These are phyloP conservation scores for Cordyceps cicadae DNA, from an alignment of 2,329 filamentous ascomycete species.

Conservation along the genomic window DNA sequence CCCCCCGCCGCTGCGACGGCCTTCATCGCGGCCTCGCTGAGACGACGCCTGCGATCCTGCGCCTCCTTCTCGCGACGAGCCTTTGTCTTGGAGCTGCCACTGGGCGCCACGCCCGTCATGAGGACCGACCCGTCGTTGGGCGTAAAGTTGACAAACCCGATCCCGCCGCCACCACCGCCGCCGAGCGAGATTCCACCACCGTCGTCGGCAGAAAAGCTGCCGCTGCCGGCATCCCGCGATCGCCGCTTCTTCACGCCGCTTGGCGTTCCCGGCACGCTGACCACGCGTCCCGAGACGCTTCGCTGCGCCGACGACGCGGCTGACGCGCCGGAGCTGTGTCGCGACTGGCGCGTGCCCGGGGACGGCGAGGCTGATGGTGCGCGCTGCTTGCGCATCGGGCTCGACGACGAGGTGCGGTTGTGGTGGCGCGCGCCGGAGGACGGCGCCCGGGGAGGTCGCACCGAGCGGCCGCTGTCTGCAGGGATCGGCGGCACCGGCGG, in stretches of 20 bases:
- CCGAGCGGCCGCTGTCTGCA: slow-evolving; percentile 18
- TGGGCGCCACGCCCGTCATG: slow-evolving; percentile 83
- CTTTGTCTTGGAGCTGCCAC: slow-evolving; percentile 88
- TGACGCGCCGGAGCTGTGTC: slow-evolving; percentile 33
- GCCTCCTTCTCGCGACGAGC: slow-evolving; percentile 86
- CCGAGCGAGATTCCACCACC: slow-evolving; percentile 17
- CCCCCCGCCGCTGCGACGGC: slow-evolving; percentile 65
- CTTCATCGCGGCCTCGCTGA: slow-evolving; percentile 61
- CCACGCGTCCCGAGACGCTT: slow-evolving; percentile 27
- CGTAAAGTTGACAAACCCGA: slow-evolving; percentile 83
- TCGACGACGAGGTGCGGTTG: slow-evolving; percentile 32
- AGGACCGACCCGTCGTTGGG: slow-evolving; percentile 69
- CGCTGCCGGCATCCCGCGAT: slow-evolving; percentile 27
- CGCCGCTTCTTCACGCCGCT: slow-evolving; percentile 30
- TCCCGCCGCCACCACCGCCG: slow-evolving; percentile 17
- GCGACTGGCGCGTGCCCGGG: slow-evolving; percentile 21
- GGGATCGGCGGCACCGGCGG: slow-evolving; percentile 24
- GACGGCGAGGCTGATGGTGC: slow-evolving; percentile 31
- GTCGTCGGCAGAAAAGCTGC: slow-evolving; percentile 17
- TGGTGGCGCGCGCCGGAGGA: slow-evolving; percentile 41
- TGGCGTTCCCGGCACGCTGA: slow-evolving; percentile 31
- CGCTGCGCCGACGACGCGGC: slow-evolving; percentile 22
- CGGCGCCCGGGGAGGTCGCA: slow-evolving; percentile 42
- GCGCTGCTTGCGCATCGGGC: slow-evolving; percentile 34
- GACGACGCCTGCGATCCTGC: slow-evolving; percentile 60